These are phyloP conservation scores for Geotrichum carabidarum DNA, from an alignment of 1,139 yeast species.

Conservation along the genomic window DNA sequence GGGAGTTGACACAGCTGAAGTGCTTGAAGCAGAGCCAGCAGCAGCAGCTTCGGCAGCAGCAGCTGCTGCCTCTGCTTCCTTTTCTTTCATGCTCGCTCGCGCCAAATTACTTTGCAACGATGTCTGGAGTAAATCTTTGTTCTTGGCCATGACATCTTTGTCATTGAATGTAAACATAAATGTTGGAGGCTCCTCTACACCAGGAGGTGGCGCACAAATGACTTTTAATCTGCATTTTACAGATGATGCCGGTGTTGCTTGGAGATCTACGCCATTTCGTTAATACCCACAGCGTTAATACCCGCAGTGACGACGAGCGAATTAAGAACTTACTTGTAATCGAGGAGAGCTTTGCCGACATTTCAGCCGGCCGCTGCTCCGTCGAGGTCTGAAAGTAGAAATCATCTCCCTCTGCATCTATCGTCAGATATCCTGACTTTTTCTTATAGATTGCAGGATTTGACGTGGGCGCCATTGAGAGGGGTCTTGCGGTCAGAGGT, in stretches of 20 bases:
- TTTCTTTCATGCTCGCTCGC: conserved; percentile 27
- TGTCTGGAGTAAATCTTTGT: conserved; percentile 64
- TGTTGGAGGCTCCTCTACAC: conserved; percentile 45
- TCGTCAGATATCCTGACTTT: conserved; percentile 26
- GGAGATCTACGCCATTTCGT: conserved; percentile 47
- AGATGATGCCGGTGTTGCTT: conserved; percentile 67
- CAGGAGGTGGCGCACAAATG: conserved; percentile 29
- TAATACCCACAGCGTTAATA: neutral
- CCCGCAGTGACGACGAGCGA: neutral
- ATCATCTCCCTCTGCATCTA: conserved; percentile 24
- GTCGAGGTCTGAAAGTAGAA: conserved; percentile 26
- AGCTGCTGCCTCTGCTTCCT: conserved; percentile 55
- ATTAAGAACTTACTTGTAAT: conserved; percentile 18
- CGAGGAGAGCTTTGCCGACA: conserved; percentile 20
- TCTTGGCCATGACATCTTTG: conserved; percentile 68
- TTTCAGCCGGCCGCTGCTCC: conserved; percentile 21
- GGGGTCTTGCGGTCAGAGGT: too few relatives aligned
- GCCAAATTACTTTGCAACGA: conserved; percentile 41
- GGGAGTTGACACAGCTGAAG: conserved; percentile 27
- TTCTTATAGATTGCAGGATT: conserved; percentile 32
- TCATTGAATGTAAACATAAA: conserved; percentile 59
- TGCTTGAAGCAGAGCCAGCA: conserved; percentile 37
- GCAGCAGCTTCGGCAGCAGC: conserved; percentile 28
- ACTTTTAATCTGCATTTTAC: conserved; percentile 68
- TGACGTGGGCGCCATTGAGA: conserved; percentile 17